Percentiles rank a stretch among this genome's conserved stretches.
phyloP scores from a whole-genome alignment of 2,329 filamentous ascomycete species.

The Aspergillus sclerotialis region DNA sequence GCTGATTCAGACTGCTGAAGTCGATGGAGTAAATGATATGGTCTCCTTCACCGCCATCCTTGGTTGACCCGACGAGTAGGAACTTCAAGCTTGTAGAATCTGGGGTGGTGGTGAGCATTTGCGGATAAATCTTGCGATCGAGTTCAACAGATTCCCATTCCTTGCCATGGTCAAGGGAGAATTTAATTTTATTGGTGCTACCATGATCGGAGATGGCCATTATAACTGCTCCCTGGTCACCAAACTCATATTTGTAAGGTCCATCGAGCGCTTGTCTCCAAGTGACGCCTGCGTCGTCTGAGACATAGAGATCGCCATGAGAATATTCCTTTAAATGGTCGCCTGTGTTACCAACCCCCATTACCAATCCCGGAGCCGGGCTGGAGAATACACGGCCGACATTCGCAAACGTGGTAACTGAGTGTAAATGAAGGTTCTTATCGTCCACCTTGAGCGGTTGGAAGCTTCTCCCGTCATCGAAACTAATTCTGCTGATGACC shows the following conservation, averaged over 20 bases:
- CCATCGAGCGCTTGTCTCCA: conserved; percentile 70
- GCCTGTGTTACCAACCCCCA: conserved; percentile 90
- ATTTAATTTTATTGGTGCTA: conserved; percentile 56
- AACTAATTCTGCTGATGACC: conserved; percentile 75
- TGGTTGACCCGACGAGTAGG: conserved; percentile 60
- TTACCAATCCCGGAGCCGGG: conserved; percentile 82
- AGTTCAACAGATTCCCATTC: conserved; percentile 70
- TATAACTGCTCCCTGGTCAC: conserved; percentile 83
- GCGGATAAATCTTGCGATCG: conserved; percentile 62
- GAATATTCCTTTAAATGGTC: conserved; percentile 62
- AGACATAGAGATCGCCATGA: conserved; percentile 77
- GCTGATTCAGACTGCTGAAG: conserved; percentile 73
- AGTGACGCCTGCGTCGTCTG: conserved; percentile 79
- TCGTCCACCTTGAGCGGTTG: conserved; percentile 62
- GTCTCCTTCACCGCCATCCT: conserved; percentile 42
- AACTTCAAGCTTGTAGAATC: conserved; percentile 94
- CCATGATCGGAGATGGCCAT: conserved; percentile 68
- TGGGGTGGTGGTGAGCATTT: conserved; percentile 75
- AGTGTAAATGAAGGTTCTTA: conserved; percentile 76
- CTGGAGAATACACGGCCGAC: conserved; percentile 86
- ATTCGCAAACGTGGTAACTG: conserved; percentile 77
- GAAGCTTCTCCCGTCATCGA: conserved; percentile 89
- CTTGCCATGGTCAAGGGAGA: conserved; percentile 85
- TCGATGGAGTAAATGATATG: conserved; percentile 70
- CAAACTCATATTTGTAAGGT: conserved; percentile 93